Evolutionary conservation across 306 rosid genomes (phyloP).

Genomic region (Cotoneaster glaucophyllus): DNA sequence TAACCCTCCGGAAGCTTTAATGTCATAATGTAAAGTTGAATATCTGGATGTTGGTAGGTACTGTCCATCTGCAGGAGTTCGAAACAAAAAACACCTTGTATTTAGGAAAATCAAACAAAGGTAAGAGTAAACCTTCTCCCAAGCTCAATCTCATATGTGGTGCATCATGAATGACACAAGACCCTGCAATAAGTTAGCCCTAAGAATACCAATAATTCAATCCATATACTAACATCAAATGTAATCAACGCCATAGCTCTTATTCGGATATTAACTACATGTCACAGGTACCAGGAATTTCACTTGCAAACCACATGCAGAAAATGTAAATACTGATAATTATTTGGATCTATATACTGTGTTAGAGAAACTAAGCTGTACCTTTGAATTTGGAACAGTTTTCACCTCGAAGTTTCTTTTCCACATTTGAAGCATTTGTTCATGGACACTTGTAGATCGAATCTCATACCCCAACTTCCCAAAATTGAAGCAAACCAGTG

Average conservation of each 20-base stretch:
- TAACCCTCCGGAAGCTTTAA: conserved; percentile 28
- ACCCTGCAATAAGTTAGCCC: background rate
- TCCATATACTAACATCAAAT: background rate
- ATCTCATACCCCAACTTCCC: conserved; percentile 90
- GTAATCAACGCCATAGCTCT: background rate
- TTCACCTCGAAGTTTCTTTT: conserved; percentile 62
- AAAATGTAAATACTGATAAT: background rate
- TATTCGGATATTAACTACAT: background rate
- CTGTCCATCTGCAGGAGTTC: conserved; percentile 68
- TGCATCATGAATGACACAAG: background rate
- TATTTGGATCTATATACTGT: background rate
- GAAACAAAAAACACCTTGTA: background rate
- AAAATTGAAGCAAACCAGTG: conserved; percentile 5
- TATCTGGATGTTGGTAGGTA: conserved; percentile 87
- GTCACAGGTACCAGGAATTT: background rate
- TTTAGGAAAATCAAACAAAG: background rate
- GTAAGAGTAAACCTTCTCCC: background rate
- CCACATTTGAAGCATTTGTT: conserved; percentile 94
- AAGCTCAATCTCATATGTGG: background rate
- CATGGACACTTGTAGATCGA: conserved; percentile 76
- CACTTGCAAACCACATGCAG: background rate
- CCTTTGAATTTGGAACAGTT: conserved; percentile 75
- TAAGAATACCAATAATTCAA: background rate
- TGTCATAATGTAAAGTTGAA: conserved; percentile 69
- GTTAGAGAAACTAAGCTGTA: conserved; percentile 9